A percentile compares a stretch with the other conserved stretches of the same genome.
Conservation (phyloP, 768 basidiomycete species). For the Suillus variegatus region DNA sequence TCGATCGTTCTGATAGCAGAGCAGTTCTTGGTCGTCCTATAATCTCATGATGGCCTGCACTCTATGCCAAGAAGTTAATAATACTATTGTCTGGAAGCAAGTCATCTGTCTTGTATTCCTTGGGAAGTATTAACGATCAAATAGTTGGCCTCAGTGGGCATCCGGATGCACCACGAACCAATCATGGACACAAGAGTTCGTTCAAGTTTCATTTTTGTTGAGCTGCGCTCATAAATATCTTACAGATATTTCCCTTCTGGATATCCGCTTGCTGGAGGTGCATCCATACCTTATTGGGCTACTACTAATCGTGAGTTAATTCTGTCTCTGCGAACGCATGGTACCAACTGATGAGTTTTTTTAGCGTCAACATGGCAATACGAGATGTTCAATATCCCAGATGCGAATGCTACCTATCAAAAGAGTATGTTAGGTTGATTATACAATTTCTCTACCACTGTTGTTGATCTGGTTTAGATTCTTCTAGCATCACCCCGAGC, state of each 20-base stretch:
- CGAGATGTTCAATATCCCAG: conserved; percentile 24
- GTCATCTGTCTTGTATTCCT: conserved; percentile 16
- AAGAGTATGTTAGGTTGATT: conserved; percentile 17
- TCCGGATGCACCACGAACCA: background rate
- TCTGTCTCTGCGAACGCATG: background rate
- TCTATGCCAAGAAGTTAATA: conserved; percentile 43
- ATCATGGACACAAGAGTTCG: background rate
- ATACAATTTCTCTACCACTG: background rate
- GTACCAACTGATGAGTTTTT: background rate
- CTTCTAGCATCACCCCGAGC: background rate
- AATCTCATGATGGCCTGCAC: conserved; percentile 56
- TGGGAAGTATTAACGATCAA: background rate
- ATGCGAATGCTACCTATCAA: conserved; percentile 23
- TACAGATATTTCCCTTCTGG: conserved; percentile 41
- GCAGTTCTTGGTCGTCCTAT: conserved; percentile 58
- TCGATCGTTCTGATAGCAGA: background rate
- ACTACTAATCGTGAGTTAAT: conserved; percentile 42
- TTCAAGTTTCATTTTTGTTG: background rate
- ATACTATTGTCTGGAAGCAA: conserved; percentile 26
- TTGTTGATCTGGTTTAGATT: background rate
- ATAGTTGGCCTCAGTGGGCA: conserved; percentile 26
- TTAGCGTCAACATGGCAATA: conserved; percentile 40
- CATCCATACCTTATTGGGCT: conserved; percentile 51
- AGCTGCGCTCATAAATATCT: background rate
- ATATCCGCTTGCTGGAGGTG: conserved; percentile 30